Base-by-base conservation (phyloP, 1,284 basidiomycete genomes). In the Heliocybe sulcata region DNA sequence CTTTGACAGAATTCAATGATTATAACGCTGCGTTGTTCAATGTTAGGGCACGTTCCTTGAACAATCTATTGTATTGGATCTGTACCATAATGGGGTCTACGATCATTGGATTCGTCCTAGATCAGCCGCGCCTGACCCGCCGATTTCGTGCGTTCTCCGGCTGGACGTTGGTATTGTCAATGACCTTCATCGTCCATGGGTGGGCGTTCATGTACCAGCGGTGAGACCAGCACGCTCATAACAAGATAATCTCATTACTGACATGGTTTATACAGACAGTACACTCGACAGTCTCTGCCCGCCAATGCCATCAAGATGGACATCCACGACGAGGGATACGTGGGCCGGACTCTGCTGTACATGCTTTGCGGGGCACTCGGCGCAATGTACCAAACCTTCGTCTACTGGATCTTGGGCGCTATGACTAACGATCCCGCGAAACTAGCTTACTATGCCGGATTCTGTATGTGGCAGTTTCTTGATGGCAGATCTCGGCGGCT, bases 371-470 rank as follows among this genome's bases (percentile, higher is more conserved):
- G 81, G 51, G 52, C 82, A 3, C 69, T 82, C 50, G 82, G 83
- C 59, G 72, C 81, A 0, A 77, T 81, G 72, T 83, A 81, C 79
- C 80, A 84, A 61, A 81, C 79, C 1, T 76, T 73, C 1, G 70
- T 74, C 2, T 84, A 82, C 65, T 81, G 80, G 81, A 66, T 80
- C 55, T 78, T 81, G 72, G 81, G 81, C 51, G 77, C 80, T n/a
- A 80, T 85, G 76, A 79, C 77, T 3, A 82, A 83, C 57, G 77
- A 83, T 60, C 76, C 79, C 6, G 74, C 70, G 20, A 80, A 81
- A 60, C 69, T 85, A n/a, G 81, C 81, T 1, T 70, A 82, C 60
- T 77, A 83, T 59, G 67, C 77, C 23, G 63, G 55, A 11, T 65
- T 62, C 38, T 42, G 38, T 42, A 42, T 20, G n/a, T 42, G 8